Conservation (phyloP, 2,329 filamentous ascomycete genomes). For the Arthroderma sp. region DNA sequence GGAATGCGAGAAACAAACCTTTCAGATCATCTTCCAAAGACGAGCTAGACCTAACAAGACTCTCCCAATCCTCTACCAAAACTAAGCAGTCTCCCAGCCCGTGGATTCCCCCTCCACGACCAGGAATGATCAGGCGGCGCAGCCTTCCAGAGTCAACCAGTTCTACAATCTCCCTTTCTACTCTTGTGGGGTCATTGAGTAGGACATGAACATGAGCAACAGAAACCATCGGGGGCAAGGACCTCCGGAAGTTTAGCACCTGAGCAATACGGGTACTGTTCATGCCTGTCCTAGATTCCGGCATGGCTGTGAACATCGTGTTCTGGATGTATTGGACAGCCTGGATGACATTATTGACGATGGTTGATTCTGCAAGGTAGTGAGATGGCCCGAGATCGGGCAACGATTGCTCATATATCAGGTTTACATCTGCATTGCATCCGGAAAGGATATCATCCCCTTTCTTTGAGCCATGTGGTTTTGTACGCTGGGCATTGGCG, state of each 20-base stretch:
- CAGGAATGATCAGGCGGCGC: slow-evolving; percentile 43
- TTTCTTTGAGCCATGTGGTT: slow-evolving; percentile 17
- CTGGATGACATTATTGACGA: slow-evolving; percentile 37
- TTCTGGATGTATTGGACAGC: slow-evolving; percentile 40
- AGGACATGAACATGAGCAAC: slow-evolving; percentile 49
- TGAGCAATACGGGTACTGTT: slow-evolving; percentile 48
- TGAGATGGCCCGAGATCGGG: slow-evolving; percentile 40
- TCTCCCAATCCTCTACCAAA: slow-evolving; percentile 40
- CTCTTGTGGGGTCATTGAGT: slow-evolving; percentile 41
- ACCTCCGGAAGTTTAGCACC: slow-evolving; percentile 43
- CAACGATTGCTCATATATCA: slow-evolving; percentile 27
- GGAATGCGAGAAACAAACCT: slow-evolving; percentile 14
- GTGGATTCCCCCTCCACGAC: slow-evolving; percentile 42
- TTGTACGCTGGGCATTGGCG: slow-evolving; percentile 27
- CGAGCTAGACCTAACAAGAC: slow-evolving; percentile 23
- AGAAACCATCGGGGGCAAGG: slow-evolving; percentile 45
- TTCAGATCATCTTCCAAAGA: slow-evolving; percentile 23
- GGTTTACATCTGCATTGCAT: neutral
- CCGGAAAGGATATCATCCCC: slow-evolving; percentile 15
- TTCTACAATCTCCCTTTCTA: slow-evolving; percentile 46
- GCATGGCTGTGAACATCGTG: slow-evolving; percentile 44
- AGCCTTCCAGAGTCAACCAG: slow-evolving; percentile 39
- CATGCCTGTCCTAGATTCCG: slow-evolving; percentile 45
- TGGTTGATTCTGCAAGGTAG: slow-evolving; percentile 35
- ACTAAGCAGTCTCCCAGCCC: slow-evolving; percentile 48